phyloP scores from a whole-genome alignment of 148 eudicot species.

The Fagopyrum tataricum region DNA sequence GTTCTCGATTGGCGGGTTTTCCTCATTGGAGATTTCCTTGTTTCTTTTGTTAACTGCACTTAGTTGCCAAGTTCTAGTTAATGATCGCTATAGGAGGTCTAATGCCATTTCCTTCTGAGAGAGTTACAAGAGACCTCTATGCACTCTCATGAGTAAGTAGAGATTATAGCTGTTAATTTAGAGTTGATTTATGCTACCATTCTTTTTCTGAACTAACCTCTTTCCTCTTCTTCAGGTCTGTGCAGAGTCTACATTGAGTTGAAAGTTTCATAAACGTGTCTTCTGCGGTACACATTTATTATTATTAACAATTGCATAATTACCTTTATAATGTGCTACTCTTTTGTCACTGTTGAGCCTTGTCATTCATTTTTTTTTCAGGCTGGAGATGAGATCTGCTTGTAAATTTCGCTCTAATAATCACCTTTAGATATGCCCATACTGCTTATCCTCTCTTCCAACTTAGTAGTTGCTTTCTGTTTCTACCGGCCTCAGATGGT shows the following conservation, averaged over 20 bases:
- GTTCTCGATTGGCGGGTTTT: conserved; percentile 86
- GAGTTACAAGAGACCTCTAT: conserved; percentile 48
- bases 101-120: conserved; percentile 51
- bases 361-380: background rate
- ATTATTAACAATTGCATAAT: background rate
- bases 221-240: conserved; percentile 15
- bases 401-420: conserved; percentile 22
- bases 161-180: background rate
- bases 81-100: conserved; percentile 51
- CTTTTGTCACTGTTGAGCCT: background rate
- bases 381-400: conserved; percentile 12
- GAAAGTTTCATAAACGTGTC: conserved; percentile 30
- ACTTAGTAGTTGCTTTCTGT: conserved; percentile 18
- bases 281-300: conserved; percentile 30
- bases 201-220: conserved; percentile 4
- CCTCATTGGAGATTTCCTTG: conserved; percentile 58
- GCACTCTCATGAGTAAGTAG: conserved; percentile 60
- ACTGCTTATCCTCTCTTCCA: conserved; percentile 13
- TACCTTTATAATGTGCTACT: background rate
- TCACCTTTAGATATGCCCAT: conserved; percentile 36
- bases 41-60: conserved; percentile 86
- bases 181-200: background rate
- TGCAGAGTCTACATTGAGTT: conserved; percentile 29
- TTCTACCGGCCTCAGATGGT: conserved; percentile 29
- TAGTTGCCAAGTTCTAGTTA: conserved; percentile 42